A percentile compares a stretch with the other conserved stretches of the same genome.
Conservation (phyloP, 345 rosid genomes). For the Pistacia vera region DNA sequence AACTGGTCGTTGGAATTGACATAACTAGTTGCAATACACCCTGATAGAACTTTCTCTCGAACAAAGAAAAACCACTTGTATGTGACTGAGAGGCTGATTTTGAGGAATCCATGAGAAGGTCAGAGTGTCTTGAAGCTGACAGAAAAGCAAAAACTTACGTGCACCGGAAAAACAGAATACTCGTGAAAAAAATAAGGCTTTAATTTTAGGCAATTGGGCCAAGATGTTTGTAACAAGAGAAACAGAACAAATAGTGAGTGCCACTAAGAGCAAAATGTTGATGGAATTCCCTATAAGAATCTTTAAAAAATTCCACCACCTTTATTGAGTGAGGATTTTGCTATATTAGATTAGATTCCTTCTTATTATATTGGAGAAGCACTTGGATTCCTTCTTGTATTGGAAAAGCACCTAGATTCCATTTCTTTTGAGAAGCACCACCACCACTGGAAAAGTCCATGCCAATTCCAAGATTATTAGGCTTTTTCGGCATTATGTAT, state of each 20-base stretch:
- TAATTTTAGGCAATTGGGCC: not conserved
- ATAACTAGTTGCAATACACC: too few species aligned
- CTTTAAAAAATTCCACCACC: not conserved
- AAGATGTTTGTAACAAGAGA: conserved; percentile 15
- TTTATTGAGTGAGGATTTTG: not conserved
- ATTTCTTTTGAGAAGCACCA: not conserved
- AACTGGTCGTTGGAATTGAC: too few species aligned
- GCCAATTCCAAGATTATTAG: not conserved
- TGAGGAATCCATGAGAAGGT: too few species aligned
- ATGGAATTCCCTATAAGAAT: conserved; percentile 39
- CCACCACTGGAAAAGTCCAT: not conserved
- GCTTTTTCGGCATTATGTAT: too few species aligned
- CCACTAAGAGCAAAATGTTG: conserved; percentile 25
- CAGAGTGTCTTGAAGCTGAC: too few species aligned
- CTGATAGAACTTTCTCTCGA: too few species aligned
- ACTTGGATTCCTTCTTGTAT: not conserved
- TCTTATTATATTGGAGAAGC: not conserved
- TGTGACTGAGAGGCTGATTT: too few species aligned
- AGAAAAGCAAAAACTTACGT: too few species aligned
- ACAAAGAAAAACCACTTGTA: too few species aligned
- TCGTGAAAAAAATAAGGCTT: not conserved
- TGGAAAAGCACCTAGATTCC: conserved; percentile 9
- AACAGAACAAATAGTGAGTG: conserved; percentile 13
- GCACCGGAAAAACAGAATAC: too few species aligned
- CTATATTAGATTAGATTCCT: conserved; percentile 2